Base-by-base conservation (phyloP, 495 filamentous ascomycete genomes). In the Hyphodiscus hymeniophilus region DNA sequence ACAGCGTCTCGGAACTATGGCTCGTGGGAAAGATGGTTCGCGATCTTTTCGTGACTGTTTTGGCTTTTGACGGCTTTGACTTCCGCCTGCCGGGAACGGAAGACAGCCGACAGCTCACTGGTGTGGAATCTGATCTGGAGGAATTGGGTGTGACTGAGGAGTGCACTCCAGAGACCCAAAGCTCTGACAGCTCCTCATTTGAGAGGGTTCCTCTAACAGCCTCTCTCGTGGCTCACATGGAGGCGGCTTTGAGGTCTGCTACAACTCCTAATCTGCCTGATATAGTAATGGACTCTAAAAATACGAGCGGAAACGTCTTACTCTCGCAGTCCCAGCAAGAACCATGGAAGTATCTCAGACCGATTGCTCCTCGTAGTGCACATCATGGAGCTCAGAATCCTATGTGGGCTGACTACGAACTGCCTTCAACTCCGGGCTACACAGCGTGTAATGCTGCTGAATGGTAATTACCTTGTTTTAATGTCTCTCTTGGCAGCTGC, bases 21-120 rank as follows among this genome's bases (percentile, higher is more conserved):
- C 45, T 48, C 35, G 45, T 48, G 10, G 45, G 26, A 17, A 39
- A 28, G 38, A 48, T 39, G 38, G 16, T 48, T 7, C 38, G 24
- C 17, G 23, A 48, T 4, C 6, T 48, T 11, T 40, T 30, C 18
- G 38, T 40, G 17, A 32, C 22, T 16, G 24, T 48, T 24, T 35
- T 48, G 8, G 38, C 34, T 6, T 18, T 36, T n/a, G 34, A 36
- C 17, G 34, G 34, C 17, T 36, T 36, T 36, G 34, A 36, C 34
- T 18, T n/a, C 13, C 17, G 17, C 17, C 34, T 36, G 13, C 13
- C 13, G 4, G 13, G 13, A n/a, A n/a, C 4, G 3, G 4, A 36
- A 4, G 6, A 6, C 6, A 36, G 15, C 17, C 34, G 6, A n/a
- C 6, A 36, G 6, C 34, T 36, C 13, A 36, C 34, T 18, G 17